These are phyloP conservation scores for Diaporthe batatas DNA, from an alignment of 2,329 filamentous ascomycete species.

Conservation along the genomic window DNA sequence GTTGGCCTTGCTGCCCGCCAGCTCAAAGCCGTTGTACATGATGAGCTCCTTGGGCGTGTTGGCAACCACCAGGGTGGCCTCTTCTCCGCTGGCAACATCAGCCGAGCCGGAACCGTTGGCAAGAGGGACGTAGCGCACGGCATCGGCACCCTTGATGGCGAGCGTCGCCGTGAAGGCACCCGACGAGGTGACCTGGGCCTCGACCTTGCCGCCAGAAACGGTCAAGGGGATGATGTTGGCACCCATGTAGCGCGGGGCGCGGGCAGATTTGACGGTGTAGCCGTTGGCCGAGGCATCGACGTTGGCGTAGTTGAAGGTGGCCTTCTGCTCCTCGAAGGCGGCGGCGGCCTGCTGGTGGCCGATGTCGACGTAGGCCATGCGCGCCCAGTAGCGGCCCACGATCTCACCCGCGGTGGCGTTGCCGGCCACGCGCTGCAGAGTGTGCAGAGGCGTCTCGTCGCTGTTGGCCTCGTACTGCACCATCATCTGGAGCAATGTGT, in stretches of 20 bases:
- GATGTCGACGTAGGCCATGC: conserved; percentile 66
- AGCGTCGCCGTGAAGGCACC: conserved; percentile 56
- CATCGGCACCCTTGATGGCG: conserved; percentile 51
- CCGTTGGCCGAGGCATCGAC: conserved; percentile 6
- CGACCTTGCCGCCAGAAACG: background rate
- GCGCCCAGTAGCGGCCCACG: conserved; percentile 64
- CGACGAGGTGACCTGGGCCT: conserved; percentile 14
- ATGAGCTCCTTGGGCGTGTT: conserved; percentile 61
- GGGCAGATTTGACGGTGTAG: conserved; percentile 25
- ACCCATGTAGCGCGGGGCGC: conserved; percentile 6
- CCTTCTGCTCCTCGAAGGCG: conserved; percentile 23
- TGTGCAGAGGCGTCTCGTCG: conserved; percentile 18
- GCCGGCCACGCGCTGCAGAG: conserved; percentile 21
- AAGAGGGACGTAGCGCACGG: conserved; percentile 55
- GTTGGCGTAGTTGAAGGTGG: conserved; percentile 18
- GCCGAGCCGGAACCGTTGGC: conserved; percentile 52
- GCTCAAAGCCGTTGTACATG: conserved; percentile 59
- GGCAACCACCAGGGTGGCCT: conserved; percentile 60
- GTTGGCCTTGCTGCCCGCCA: conserved; percentile 52
- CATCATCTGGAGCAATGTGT: conserved; percentile 18
- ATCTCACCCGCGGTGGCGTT: conserved; percentile 46
- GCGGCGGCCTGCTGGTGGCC: conserved; percentile 51
- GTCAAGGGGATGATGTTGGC: conserved; percentile 20
- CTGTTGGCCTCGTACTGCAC: conserved; percentile 27
- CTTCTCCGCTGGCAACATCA: conserved; percentile 54